phyloP scores from a whole-genome alignment of 257 asterid genomes.

The Gardenia jasminoides region DNA sequence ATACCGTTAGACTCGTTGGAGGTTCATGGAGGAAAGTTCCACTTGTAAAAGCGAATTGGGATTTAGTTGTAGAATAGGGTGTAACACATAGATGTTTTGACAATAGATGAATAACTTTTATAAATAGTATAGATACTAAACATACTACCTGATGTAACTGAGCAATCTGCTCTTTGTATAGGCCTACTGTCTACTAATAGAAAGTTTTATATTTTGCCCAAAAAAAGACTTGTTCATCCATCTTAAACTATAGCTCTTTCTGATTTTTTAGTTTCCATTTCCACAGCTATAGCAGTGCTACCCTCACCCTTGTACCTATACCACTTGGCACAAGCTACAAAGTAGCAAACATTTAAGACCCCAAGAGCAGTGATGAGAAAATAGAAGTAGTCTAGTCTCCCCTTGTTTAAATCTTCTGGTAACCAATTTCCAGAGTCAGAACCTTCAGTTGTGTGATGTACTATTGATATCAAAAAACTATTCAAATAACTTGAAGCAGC shows the following conservation, averaged over 20 bases:
- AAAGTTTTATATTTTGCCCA: too few relatives aligned
- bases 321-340: conserved; percentile 60
- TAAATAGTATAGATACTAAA: too few relatives aligned
- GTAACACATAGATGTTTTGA: too few relatives aligned
- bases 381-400: conserved; percentile 65
- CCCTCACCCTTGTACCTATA: conserved; percentile 65
- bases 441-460: conserved; percentile 43
- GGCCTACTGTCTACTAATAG: too few relatives aligned
- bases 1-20: too few relatives aligned
- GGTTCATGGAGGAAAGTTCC: too few relatives aligned
- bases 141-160: too few relatives aligned
- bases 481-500: conserved; percentile 57
- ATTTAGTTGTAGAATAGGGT: too few relatives aligned
- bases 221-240: background rate
- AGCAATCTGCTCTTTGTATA: too few relatives aligned
- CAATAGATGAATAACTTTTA: too few relatives aligned
- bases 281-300: conserved; percentile 22
- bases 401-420: conserved; percentile 76
- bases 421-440: conserved; percentile 56
- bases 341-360: conserved; percentile 44
- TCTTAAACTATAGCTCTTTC: conserved; percentile 41
- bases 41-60: too few relatives aligned
- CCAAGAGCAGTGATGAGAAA: conserved; percentile 49
- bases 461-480: conserved; percentile 41
- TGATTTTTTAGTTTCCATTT: conserved; percentile 36